phyloP scores from a whole-genome alignment of 1,284 basidiomycete species.

The Bondarzewia mesenterica region DNA sequence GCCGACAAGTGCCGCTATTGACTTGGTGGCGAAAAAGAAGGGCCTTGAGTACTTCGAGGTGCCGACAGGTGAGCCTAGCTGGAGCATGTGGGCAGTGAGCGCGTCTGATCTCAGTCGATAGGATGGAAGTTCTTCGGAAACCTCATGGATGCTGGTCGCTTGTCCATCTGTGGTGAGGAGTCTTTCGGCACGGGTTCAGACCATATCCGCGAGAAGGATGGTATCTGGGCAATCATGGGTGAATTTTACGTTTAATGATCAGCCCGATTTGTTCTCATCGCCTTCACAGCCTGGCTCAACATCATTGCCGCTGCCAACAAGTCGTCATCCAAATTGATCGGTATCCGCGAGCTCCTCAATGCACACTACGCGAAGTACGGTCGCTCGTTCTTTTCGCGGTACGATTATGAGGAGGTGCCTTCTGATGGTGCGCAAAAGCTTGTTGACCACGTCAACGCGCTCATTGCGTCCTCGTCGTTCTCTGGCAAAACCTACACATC shows the following conservation, averaged over 20 bases:
- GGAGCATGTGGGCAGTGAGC: background rate
- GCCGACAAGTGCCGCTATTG: constrained; percentile 97
- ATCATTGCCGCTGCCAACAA: constrained; percentile 92
- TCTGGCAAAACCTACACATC: constrained; percentile 61
- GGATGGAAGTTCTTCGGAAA: constrained; percentile 99
- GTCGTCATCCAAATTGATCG: constrained; percentile 67
- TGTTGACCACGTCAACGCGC: constrained; percentile 71
- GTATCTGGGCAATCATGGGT: constrained; percentile 95
- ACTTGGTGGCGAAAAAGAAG: constrained; percentile 92
- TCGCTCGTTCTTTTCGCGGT: constrained; percentile 96
- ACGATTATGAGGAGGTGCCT: constrained; percentile 98
- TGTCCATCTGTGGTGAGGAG: constrained; percentile 98
- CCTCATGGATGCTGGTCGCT: constrained; percentile 95
- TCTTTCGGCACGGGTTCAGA: constrained; percentile 99
- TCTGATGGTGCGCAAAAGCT: constrained; percentile 85
- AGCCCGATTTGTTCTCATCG: constrained; percentile 4
- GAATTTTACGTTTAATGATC: constrained; percentile 12
- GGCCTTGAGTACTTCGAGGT: constrained; percentile 95
- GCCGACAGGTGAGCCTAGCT: constrained; percentile 68
- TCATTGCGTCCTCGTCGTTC: constrained; percentile 64
- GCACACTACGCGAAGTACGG: constrained; percentile 91
- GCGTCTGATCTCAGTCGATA: constrained; percentile 21
- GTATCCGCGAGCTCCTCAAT: constrained; percentile 85
- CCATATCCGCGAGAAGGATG: constrained; percentile 99
- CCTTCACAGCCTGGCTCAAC: constrained; percentile 83